Evolutionary conservation across 1,139 yeast genomes (phyloP).

Genomic region (Saccharomycopsis hybrid): DNA sequence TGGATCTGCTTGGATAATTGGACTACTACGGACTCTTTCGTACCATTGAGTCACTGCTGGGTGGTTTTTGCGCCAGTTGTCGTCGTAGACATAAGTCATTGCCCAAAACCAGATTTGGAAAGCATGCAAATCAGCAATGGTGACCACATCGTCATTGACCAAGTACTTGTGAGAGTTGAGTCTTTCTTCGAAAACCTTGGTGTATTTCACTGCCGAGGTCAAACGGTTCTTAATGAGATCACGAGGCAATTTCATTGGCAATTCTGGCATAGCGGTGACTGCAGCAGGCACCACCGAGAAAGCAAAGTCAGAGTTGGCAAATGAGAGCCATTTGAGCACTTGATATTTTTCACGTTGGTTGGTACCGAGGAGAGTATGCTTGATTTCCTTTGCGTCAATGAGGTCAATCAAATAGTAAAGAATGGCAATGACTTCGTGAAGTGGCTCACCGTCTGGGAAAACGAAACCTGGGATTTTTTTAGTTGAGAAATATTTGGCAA

Average conservation of each 20-base stretch:
- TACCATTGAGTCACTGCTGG: constrained; percentile 1
- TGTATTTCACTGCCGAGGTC: not conserved
- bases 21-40: not conserved
- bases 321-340: constrained; percentile 74
- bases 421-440: constrained; percentile 23
- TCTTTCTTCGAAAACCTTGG: not conserved
- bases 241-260: too few species aligned
- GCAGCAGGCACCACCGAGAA: constrained; percentile 37
- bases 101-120: not conserved
- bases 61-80: not conserved
- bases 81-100: not conserved
- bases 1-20: too few species aligned
- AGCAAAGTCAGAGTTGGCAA: constrained; percentile 56
- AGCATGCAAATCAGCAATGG: constrained; percentile 5
- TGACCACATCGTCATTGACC: constrained; percentile 2
- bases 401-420: constrained; percentile 9
- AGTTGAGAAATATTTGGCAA: constrained; percentile 29
- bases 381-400: constrained; percentile 15
- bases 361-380: constrained; percentile 47
- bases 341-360: constrained; percentile 61
- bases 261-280: constrained; percentile 28
- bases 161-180: not conserved
- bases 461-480: constrained; percentile 29
- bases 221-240: too few species aligned
- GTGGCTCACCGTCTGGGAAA: constrained; percentile 26